Percentiles rank a stretch among this genome's conserved stretches.
These are phyloP conservation scores for Talaromyces sp. DNA, from an alignment of 2,329 filamentous ascomycete species.

Conservation along the genomic window DNA sequence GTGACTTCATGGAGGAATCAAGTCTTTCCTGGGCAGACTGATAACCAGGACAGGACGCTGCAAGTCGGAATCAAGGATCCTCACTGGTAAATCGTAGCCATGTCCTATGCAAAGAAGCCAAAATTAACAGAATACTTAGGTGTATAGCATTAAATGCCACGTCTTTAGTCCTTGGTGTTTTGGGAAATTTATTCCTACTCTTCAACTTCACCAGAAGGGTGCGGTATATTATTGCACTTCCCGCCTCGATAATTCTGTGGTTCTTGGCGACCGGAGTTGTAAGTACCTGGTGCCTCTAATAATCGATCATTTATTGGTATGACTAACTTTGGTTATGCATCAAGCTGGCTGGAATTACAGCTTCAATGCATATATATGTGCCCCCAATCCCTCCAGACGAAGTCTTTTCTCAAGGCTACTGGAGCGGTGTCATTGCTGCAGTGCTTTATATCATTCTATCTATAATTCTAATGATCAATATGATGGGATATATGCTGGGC, in stretches of 20 bases:
- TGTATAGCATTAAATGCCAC: conserved; percentile 68
- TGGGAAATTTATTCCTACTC: conserved; percentile 74
- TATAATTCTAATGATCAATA: conserved; percentile 70
- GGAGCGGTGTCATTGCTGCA: conserved; percentile 76
- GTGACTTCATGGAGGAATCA: conserved; percentile 67
- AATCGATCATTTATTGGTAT: background rate
- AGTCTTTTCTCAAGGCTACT: conserved; percentile 74
- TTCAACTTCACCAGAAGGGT: conserved; percentile 80
- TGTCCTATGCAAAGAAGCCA: background rate
- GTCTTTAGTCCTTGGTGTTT: conserved; percentile 68
- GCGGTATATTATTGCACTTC: conserved; percentile 74
- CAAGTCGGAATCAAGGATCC: conserved; percentile 62
- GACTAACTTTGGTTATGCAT: background rate
- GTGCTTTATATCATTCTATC: conserved; percentile 73
- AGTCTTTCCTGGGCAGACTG: conserved; percentile 38
- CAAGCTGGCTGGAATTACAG: conserved; percentile 60
- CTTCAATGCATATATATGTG: conserved; percentile 59
- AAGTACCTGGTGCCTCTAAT: conserved; percentile 19
- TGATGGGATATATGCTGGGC: conserved; percentile 66
- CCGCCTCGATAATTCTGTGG: conserved; percentile 79
- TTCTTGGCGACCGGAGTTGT: conserved; percentile 55
- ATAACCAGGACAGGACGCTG: conserved; percentile 42
- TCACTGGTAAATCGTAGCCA: conserved; percentile 51
- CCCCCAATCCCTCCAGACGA: conserved; percentile 43
- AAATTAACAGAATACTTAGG: conserved; percentile 37